Percentiles rank a stretch among this genome's conserved stretches.
These are phyloP conservation scores for Phialocephala sp. DNA, from an alignment of 2,329 filamentous ascomycete species.

Conservation along the genomic window DNA sequence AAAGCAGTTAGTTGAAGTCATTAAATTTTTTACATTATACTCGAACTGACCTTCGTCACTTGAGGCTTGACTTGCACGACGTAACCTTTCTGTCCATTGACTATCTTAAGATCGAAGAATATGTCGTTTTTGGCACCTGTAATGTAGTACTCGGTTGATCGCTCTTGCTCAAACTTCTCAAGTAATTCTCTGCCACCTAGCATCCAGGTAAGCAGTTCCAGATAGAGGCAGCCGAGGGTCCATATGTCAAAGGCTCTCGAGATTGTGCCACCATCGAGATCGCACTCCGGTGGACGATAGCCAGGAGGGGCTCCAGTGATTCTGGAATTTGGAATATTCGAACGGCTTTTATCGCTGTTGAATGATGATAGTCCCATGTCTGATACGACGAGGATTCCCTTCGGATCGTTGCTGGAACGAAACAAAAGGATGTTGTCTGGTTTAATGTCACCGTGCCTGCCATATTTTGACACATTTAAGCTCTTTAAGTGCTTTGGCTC, in stretches of 20 bases:
- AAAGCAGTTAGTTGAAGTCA: not conserved
- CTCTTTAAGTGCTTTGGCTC: not conserved
- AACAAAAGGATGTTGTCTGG: not conserved
- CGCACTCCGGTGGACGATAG: slow-evolving; percentile 1
- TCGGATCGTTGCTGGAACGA: not conserved
- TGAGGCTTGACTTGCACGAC: slow-evolving; percentile 18
- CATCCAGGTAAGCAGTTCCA: not conserved
- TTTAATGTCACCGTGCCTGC: not conserved
- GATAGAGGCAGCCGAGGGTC: slow-evolving; percentile 6
- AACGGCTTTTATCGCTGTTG: not conserved
- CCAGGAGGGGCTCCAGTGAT: not conserved
- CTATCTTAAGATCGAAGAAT: slow-evolving; percentile 15
- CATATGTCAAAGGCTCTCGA: slow-evolving; percentile 5
- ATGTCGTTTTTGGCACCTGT: slow-evolving; percentile 10
- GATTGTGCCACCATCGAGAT: not conserved
- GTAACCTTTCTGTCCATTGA: slow-evolving; percentile 2
- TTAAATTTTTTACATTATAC: not conserved
- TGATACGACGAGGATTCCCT: not conserved
- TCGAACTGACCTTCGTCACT: slow-evolving; percentile 15
- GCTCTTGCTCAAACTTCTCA: slow-evolving; percentile 8
- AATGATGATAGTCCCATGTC: not conserved
- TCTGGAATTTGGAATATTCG: not conserved
- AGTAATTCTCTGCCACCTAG: not conserved
- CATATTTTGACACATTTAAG: not conserved
- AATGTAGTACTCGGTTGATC: slow-evolving; percentile 3